Evolutionary conservation across 192 early-diverging fungal genomes (phyloP), one percentile per base, ranked within the genome.

Genomic region (Umbelopsis ramanniana): DNA sequence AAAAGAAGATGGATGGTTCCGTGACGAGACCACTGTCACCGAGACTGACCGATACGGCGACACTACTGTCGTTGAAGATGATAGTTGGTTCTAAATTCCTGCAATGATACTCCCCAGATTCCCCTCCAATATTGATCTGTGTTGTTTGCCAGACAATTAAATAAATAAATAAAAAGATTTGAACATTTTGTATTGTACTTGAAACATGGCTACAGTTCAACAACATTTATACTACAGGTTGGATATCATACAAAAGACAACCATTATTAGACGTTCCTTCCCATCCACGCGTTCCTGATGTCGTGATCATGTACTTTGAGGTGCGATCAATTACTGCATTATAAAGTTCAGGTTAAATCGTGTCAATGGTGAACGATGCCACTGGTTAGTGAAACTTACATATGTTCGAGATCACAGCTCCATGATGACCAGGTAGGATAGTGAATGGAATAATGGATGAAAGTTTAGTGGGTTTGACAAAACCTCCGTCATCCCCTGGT

Each of bases 271-370:
- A 88, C 10, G 79, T 66, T 47, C 96, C 96, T 46, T 98, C 97
- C 97, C 97, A 99, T n/a, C 97, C 98, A 24, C 96, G 83, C 78
- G 90, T 95, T 19, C 98, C 98, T 1, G 95, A 94, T 1, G 94
- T 89, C 6, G 91, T 97, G 24, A 99, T 85, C 94, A 99, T 89
- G 55, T 90, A 97, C 26, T 86, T 83, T 52, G 88, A 89, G 5
- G 84, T 79, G 22, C 85, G 82, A 78, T 97, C 95, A 52, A 96
- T 77, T 21, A 89, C 89, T 94, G 75, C 6, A 15, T 24, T 40
- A 14, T 15, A 43, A 60, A 23, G 29, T 26, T 26, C 9, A 15
- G 57, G 4, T 46, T 63, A 26, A 29, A 22, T 46, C 4, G 19
- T 45, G 72, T 29, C 24, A 1, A 48, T 23, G 7, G 21, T 0